Conservation (phyloP, 2,329 filamentous ascomycete species). For the Aspergillus calidoustus region DNA sequence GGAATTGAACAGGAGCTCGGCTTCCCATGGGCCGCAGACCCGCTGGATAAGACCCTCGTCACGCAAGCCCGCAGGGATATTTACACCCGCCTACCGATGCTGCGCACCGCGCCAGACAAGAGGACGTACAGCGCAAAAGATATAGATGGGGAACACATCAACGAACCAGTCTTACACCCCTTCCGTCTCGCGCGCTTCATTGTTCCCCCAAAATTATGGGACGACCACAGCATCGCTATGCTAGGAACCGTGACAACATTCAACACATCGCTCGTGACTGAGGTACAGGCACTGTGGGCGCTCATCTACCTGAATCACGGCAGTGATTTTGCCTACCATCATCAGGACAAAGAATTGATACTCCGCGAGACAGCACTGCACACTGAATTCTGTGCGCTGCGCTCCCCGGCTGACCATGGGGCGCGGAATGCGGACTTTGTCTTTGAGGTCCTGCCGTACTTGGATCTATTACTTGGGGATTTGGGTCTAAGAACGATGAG, state of each 20-base stretch:
- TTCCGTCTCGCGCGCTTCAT: constrained; percentile 10
- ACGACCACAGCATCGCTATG: constrained; percentile 6
- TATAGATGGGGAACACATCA: not conserved
- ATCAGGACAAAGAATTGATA: not conserved
- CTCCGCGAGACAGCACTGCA: not conserved
- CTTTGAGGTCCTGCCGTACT: not conserved
- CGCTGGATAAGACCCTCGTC: not conserved
- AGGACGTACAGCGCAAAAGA: not conserved
- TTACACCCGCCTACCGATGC: not conserved
- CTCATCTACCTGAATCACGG: constrained; percentile 3
- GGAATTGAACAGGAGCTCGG: constrained; percentile 5
- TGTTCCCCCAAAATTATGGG: constrained; percentile 1
- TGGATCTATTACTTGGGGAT: not conserved
- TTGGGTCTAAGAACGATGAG: not conserved
- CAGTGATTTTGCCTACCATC: not conserved
- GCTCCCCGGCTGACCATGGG: not conserved
- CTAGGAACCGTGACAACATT: constrained; percentile 5
- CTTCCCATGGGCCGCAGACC: not conserved
- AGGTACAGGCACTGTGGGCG: constrained; percentile 14
- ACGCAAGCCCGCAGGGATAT: not conserved
- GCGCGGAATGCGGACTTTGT: not conserved
- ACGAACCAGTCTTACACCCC: not conserved
- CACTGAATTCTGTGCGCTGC: not conserved
- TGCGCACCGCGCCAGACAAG: not conserved
- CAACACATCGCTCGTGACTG: constrained; percentile 2